Percentiles rank a stretch among this genome's conserved stretches.
Conservation (phyloP, 768 basidiomycete genomes). For the Boletus reticulatus region DNA sequence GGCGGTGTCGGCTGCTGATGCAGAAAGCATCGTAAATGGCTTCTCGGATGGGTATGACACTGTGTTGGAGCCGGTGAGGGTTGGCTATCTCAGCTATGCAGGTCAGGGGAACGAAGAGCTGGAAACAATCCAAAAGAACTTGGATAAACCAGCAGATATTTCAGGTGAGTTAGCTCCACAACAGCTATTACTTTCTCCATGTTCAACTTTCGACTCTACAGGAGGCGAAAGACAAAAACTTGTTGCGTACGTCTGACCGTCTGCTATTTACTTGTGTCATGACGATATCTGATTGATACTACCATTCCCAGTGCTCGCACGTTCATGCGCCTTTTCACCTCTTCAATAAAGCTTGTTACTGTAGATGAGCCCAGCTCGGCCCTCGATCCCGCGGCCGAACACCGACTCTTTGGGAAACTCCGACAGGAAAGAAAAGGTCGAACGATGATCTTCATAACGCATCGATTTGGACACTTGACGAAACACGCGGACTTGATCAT, state of each 20-base stretch:
- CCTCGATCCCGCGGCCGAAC: constrained; percentile 37
- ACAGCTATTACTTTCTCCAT: too few species aligned
- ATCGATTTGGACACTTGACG: constrained; percentile 39
- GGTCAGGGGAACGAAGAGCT: constrained; percentile 13
- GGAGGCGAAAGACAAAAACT: constrained; percentile 34
- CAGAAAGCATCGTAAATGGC: constrained; percentile 39
- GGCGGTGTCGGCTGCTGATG: constrained; percentile 36
- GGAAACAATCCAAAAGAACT: constrained; percentile 14
- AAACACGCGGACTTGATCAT: constrained; percentile 37
- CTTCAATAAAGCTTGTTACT: constrained; percentile 28
- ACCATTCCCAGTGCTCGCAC: constrained; percentile 31
- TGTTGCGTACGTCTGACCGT: constrained; percentile 17
- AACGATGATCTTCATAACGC: constrained; percentile 42
- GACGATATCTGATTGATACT: not conserved
- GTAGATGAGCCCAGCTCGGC: constrained; percentile 41
- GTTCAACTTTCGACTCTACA: not conserved
- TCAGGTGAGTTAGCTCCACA: constrained; percentile 19
- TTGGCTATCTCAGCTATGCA: constrained; percentile 28
- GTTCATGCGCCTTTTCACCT: constrained; percentile 39
- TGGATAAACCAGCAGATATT: constrained; percentile 19
- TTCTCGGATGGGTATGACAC: constrained; percentile 39
- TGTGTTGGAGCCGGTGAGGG: constrained; percentile 33
- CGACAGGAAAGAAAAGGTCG: constrained; percentile 28
- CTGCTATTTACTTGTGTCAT: not conserved
- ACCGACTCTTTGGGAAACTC: constrained; percentile 30